These are phyloP conservation scores for Tribonema minus DNA, from an alignment of 108 stramenopile species.

Conservation along the genomic window DNA sequence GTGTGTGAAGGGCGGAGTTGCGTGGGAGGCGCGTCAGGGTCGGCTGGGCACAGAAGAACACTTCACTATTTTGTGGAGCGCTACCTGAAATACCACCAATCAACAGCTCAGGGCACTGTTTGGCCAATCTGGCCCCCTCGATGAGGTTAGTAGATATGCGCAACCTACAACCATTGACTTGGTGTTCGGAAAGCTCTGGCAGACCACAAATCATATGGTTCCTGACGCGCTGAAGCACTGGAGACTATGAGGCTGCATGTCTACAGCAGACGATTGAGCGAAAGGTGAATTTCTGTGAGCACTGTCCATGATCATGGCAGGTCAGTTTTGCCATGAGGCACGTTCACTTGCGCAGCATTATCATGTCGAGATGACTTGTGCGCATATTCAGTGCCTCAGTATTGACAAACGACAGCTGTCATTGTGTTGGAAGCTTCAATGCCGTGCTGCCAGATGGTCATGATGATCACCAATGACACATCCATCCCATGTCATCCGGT, in stretches of 20 bases:
- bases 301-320: too few species aligned
- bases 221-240: too few species aligned
- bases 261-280: too few species aligned
- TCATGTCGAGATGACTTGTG: too few species aligned
- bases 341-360: too few species aligned
- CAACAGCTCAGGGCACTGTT: slow-evolving; percentile 6
- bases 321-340: too few species aligned
- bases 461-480: background rate
- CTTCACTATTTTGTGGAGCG: slow-evolving; percentile 14
- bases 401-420: background rate
- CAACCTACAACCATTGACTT: too few species aligned
- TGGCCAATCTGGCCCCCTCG: slow-evolving; percentile 12
- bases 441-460: background rate
- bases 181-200: background rate
- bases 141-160: too few species aligned
- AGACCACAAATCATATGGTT: too few species aligned
- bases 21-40: slow-evolving; percentile 26
- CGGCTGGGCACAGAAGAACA: slow-evolving; percentile 45
- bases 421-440: background rate
- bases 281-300: too few species aligned
- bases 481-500: too few species aligned
- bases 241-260: too few species aligned
- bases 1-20: slow-evolving; percentile 12
- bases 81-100: background rate
- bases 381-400: background rate